Base-by-base conservation (phyloP, 2,329 filamentous ascomycete species). In the Saccharata proteae region DNA sequence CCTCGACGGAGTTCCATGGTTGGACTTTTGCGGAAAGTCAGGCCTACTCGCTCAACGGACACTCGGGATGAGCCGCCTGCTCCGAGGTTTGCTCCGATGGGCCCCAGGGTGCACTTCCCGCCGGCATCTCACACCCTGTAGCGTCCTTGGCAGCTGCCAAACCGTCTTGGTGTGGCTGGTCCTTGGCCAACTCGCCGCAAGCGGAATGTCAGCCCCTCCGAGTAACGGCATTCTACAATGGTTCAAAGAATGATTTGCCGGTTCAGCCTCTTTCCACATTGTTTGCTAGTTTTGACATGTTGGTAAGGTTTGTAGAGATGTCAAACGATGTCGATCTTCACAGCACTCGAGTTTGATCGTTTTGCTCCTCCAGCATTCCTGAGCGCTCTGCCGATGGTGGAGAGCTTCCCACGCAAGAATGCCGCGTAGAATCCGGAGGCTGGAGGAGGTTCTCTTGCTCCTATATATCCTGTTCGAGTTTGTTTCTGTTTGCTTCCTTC, bases 401-500 rank as follows among this genome's bases (percentile, higher is more conserved):
- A 51, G 36, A 42, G 35, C 34, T 42, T 31, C 36, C 38, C 41
- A 36, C 27, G 25, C 31, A 37, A 45, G 49, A 52, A 56, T 54
- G 50, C 36, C 38, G 30, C 39, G 26, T 38, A 37, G 37, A 47
- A 43, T 39, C 42, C 40, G 40, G 46, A 46, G 51, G 51, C 44
- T 49, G 50, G 51, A 29, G 30, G 35, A 41, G 39, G 35, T 37
- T 35, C 43, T 41, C 36, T 40, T 41, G 26, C 37, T 41, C 19
- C 41, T 52, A 49, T 52, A 52, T 56, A 53, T 56, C 49, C 44
- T 47, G 44, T 45, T 41, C 44, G 40, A 43, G 44, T 41, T 42
- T 43, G 43, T 43, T 45, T 39, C 35, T 48, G 46, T 51, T 53
- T 52, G 48, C 42, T 30, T 31, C 16, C 24, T 21, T 7, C 17